Conservation (phyloP, 2,329 filamentous ascomycete genomes). For the Bipolaris bicolor region DNA sequence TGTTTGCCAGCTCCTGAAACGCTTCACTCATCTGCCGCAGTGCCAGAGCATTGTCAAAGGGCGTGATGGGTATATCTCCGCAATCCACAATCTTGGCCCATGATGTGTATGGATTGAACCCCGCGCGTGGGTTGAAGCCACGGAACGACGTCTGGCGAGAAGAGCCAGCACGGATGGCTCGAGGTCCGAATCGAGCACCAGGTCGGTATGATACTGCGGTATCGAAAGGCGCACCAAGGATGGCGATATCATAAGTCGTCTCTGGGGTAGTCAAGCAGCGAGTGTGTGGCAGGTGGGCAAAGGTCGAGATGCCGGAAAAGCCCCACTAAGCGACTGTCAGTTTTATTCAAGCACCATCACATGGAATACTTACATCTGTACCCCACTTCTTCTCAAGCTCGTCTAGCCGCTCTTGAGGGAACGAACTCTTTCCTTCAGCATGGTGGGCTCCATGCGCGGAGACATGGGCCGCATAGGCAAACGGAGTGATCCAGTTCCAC, state of each 20-base stretch:
- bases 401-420: conserved; percentile 41
- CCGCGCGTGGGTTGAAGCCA: conserved; percentile 81
- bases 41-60: conserved; percentile 84
- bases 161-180: conserved; percentile 84
- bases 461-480: conserved; percentile 25
- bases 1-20: conserved; percentile 70
- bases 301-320: conserved; percentile 72
- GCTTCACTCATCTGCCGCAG: conserved; percentile 83
- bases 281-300: conserved; percentile 56
- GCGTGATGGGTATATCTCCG: conserved; percentile 86
- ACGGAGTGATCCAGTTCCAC: conserved; percentile 21
- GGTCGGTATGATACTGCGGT: conserved; percentile 55
- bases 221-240: conserved; percentile 58
- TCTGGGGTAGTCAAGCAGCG: conserved; percentile 56
- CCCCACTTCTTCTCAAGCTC: conserved; percentile 51
- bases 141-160: conserved; percentile 79
- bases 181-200: conserved; percentile 76
- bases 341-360: not conserved
- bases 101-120: conserved; percentile 80
- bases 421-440: conserved; percentile 25
- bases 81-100: conserved; percentile 86
- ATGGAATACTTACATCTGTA: conserved; percentile 41
- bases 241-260: conserved; percentile 54
- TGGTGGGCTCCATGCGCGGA: conserved; percentile 40
- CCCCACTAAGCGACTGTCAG: conserved; percentile 56